These are phyloP conservation scores for Meira miltonrushii DNA, from an alignment of 1,284 basidiomycete species.

Conservation along the genomic window DNA sequence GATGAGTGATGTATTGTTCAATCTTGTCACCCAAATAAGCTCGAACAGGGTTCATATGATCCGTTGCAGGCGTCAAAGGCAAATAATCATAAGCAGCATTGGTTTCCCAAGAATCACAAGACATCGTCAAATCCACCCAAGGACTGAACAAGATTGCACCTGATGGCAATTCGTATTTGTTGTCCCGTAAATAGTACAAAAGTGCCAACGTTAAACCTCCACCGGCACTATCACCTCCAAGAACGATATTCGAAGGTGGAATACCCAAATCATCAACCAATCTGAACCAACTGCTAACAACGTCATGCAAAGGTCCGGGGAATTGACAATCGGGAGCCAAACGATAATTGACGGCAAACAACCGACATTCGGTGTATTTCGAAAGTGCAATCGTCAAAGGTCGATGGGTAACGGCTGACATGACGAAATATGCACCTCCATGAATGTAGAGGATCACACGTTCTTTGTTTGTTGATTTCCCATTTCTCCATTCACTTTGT, in stretches of 20 bases:
- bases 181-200: slow-evolving; percentile 72
- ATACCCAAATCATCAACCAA: slow-evolving; percentile 83
- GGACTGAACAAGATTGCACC: slow-evolving; percentile 51
- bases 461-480: slow-evolving; percentile 59
- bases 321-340: slow-evolving; percentile 90
- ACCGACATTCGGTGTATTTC: slow-evolving; percentile 80
- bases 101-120: slow-evolving; percentile 94
- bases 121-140: slow-evolving; percentile 73
- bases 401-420: slow-evolving; percentile 88
- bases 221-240: slow-evolving; percentile 82
- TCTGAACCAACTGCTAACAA: slow-evolving; percentile 77
- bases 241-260: slow-evolving; percentile 64
- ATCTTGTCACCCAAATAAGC: slow-evolving; percentile 81
- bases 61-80: slow-evolving; percentile 60
- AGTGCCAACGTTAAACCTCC: slow-evolving; percentile 80
- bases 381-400: slow-evolving; percentile 85
- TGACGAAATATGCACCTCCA: slow-evolving; percentile 93
- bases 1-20: slow-evolving; percentile 83
- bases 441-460: slow-evolving; percentile 88
- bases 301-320: slow-evolving; percentile 88
- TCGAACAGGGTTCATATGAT: slow-evolving; percentile 86
- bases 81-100: slow-evolving; percentile 63
- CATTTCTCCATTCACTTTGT: slow-evolving; percentile 67
- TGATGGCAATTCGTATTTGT: slow-evolving; percentile 45
- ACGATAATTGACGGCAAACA: slow-evolving; percentile 97